phyloP scores from a whole-genome alignment of 1,284 basidiomycete species.

The Exobasidium cylindrosporum region DNA sequence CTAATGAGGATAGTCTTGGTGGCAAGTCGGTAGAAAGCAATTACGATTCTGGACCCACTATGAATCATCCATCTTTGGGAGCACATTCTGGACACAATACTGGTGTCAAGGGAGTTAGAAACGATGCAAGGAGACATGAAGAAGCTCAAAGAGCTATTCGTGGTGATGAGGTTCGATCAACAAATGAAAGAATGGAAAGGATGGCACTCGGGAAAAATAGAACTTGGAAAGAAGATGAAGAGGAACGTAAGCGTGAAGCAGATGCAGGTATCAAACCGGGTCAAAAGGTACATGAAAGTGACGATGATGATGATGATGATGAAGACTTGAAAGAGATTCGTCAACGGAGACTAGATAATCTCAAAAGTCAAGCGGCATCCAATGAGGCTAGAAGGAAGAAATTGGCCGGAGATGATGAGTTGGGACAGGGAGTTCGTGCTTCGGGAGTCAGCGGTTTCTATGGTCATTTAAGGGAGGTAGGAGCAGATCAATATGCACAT shows the following conservation, averaged over 20 bases:
- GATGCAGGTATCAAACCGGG: conserved; percentile 6
- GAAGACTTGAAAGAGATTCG: conserved; percentile 22
- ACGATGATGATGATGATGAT: conserved; percentile 17
- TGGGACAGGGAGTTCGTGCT: conserved; percentile 6
- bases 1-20: background rate
- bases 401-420: conserved; percentile 12
- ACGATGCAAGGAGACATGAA: conserved; percentile 26
- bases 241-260: conserved; percentile 20
- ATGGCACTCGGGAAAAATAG: conserved; percentile 24
- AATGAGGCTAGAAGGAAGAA: conserved; percentile 9
- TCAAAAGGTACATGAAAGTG: conserved; percentile 10
- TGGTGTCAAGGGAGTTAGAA: conserved; percentile 42
- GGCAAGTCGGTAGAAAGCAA: background rate
- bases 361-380: conserved; percentile 19
- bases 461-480: conserved; percentile 44
- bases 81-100: conserved; percentile 25
- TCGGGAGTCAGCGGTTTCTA: conserved; percentile 17
- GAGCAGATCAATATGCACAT: conserved; percentile 35
- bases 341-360: conserved; percentile 29
- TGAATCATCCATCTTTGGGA: background rate
- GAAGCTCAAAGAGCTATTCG: conserved; percentile 18
- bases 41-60: background rate
- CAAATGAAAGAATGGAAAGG: conserved; percentile 26
- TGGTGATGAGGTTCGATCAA: conserved; percentile 17
- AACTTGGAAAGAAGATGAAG: conserved; percentile 31